These are phyloP conservation scores for Francoa sonchifolia DNA, from an alignment of 441 rosid species.

Conservation along the genomic window DNA sequence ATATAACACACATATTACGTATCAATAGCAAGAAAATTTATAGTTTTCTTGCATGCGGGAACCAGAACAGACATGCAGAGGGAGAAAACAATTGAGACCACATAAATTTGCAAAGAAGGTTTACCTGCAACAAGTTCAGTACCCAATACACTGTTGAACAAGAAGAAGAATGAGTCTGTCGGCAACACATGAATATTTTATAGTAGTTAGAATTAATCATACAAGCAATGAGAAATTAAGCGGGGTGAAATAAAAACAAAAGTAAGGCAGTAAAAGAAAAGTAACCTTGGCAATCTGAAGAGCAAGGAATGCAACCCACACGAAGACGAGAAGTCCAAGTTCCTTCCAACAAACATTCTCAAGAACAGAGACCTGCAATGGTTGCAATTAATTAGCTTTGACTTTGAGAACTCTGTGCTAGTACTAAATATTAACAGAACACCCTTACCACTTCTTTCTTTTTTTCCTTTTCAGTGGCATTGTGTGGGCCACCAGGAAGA, in stretches of 20 bases:
- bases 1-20: too few species aligned
- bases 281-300: constrained; percentile 56
- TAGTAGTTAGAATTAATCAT: neutral
- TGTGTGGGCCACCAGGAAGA: constrained; percentile 38
- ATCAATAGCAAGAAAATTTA: neutral
- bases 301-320: constrained; percentile 50
- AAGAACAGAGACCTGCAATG: constrained; percentile 30
- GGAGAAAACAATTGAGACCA: neutral
- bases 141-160: constrained; percentile 57
- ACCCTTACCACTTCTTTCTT: constrained; percentile 9
- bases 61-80: neutral
- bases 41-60: neutral
- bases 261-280: constrained; percentile 7
- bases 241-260: too few species aligned
- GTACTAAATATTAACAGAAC: neutral
- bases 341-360: constrained; percentile 60
- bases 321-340: constrained; percentile 49
- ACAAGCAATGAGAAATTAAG: too few species aligned
- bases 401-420: constrained; percentile 1
- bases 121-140: constrained; percentile 51
- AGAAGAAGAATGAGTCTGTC: constrained; percentile 33
- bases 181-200: constrained; percentile 3
- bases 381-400: constrained; percentile 10
- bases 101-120: neutral
- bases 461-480: neutral